Percentiles rank a stretch among this genome's conserved stretches.
Conservation (phyloP, 352 stramenopile genomes). For the Pelagophyceae sp. region DNA sequence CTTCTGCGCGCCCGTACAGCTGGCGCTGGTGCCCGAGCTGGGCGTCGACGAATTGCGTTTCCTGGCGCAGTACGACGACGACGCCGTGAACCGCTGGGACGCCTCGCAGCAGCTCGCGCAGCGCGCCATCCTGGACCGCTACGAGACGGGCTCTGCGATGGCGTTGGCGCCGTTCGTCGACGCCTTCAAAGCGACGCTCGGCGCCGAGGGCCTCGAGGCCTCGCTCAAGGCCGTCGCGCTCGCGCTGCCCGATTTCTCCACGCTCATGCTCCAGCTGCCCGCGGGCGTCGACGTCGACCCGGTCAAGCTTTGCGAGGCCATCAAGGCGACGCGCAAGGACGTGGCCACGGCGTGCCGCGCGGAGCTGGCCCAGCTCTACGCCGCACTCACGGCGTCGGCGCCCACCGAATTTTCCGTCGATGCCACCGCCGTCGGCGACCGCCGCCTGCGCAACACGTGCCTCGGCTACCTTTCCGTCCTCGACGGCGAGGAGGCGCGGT, state of each 20-base stretch:
- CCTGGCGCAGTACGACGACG: conserved; percentile 62
- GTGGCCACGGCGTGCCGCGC: conserved; percentile 35
- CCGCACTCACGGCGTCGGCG: conserved; percentile 31
- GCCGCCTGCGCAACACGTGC: conserved; percentile 62
- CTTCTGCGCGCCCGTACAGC: conserved; percentile 60
- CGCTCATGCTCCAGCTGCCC: conserved; percentile 22
- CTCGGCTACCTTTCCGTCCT: conserved; percentile 51
- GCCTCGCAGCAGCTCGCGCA: conserved; percentile 50
- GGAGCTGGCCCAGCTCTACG: conserved; percentile 37
- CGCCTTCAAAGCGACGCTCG: conserved; percentile 38
- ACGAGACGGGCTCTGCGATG: conserved; percentile 14
- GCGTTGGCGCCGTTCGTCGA: conserved; percentile 25
- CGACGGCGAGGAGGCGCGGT: conserved; percentile 45
- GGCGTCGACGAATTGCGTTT: conserved; percentile 47
- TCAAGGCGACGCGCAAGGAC: conserved; percentile 4
- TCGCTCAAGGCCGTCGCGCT: conserved; percentile 40
- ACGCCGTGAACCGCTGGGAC: conserved; percentile 73
- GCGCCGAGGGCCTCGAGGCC: conserved; percentile 33
- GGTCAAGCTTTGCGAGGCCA: conserved; percentile 20
- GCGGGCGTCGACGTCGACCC: conserved; percentile 8
- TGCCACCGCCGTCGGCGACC: conserved; percentile 47
- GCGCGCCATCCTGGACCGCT: conserved; percentile 26
- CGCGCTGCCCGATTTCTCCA: conserved; percentile 25
- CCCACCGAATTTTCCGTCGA: conserved; percentile 48
- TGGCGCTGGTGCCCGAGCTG: conserved; percentile 33